phyloP scores from a whole-genome alignment of 306 rosid genomes.

The Trifolium dubium region DNA sequence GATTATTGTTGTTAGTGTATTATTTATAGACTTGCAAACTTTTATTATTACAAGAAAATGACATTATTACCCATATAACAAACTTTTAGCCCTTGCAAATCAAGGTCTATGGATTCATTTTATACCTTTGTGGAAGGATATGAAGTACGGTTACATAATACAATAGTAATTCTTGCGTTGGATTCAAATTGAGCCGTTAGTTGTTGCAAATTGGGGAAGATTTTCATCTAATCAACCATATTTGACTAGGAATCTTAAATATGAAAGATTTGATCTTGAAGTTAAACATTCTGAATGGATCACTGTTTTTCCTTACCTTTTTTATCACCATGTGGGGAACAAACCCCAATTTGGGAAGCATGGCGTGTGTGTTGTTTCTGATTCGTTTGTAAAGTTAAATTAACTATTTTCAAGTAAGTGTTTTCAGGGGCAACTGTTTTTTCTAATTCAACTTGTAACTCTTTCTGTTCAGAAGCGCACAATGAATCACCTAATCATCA shows the following conservation, averaged over 20 bases:
- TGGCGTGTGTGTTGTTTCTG: background rate
- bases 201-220: background rate
- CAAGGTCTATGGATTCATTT: slow-evolving; percentile 7
- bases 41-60: slow-evolving; percentile 13
- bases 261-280: slow-evolving; percentile 16
- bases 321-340: background rate
- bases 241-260: slow-evolving; percentile 12
- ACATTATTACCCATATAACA: slow-evolving; percentile 6
- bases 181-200: too few species aligned
- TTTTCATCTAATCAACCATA: background rate
- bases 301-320: background rate
- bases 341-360: slow-evolving; percentile 15
- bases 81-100: background rate
- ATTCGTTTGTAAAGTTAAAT: slow-evolving; percentile 11
- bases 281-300: slow-evolving; percentile 11
- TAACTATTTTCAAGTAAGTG: background rate
- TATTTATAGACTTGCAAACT: background rate
- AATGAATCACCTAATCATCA: background rate
- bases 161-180: too few species aligned
- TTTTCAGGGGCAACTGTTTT: slow-evolving; percentile 5
- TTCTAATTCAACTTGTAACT: slow-evolving; percentile 6
- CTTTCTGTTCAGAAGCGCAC: background rate
- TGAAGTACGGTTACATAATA: too few species aligned
- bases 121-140: too few species aligned
- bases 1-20: slow-evolving; percentile 3